Base-by-base conservation (phyloP, 257 asterid species). In the Paraleonurus japonicus region DNA sequence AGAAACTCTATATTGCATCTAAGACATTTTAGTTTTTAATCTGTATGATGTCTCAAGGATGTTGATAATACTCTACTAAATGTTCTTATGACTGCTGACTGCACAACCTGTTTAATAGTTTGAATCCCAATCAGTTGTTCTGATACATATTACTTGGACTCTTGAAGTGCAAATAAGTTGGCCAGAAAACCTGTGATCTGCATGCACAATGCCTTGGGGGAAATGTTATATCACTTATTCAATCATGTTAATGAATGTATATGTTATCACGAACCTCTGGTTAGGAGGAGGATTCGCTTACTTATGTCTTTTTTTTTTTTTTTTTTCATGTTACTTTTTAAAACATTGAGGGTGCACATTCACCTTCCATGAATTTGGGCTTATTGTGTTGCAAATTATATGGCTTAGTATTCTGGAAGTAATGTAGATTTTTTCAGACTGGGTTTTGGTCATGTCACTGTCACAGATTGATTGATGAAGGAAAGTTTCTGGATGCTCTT, bases 401-500 rank as follows among this genome's bases (percentile, higher is more conserved):
- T 73, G 51, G 26, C 51, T 66, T 70, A 59, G 45, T 32, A 17
- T 60, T 58, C 53, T 55, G 58, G 32, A 57, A 71, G 65, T 35
- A n/a, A 22, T 45, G 16, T 23, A 20, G 37, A 72, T 58, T 70
- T 22, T 41, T 26, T 16, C 15, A 41, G 39, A 67, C 61, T 66
- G 43, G 24, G 54, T 65, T 47, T 73, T 77, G 33, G 39, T 74
- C 23, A 28, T 73, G 77, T 72, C 39, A 13, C 62, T 47, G 57
- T 62, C 57, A 67, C 90, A 94, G 99, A 80, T 81, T 89, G 84
- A 91, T 88, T 70, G 96, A 88, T 74, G 99, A 91, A 84, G 96
- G 96, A 39, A 91, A 91, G 67, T 75, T 91, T 76, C 75, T 83
- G 86, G 99, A 94, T 87, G 99, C 99, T 76, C 94, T 90, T 62